Conservation (phyloP, 2,329 filamentous ascomycete genomes). For the Exophiala viscosa region DNA sequence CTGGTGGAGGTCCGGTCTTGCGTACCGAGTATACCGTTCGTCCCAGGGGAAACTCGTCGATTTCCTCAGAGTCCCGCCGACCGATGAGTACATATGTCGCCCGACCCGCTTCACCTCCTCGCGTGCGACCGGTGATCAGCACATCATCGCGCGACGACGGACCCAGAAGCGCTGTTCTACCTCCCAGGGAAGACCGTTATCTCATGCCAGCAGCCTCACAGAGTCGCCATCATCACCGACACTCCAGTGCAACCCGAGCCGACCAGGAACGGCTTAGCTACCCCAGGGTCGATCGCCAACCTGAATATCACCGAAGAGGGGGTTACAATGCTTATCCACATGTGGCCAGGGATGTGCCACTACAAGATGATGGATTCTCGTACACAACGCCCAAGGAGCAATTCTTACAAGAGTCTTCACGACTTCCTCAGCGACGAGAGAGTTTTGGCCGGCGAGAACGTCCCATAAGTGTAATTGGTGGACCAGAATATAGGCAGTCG, state of each 20-base stretch:
- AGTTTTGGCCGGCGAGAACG: constrained; percentile 31
- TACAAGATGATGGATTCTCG: constrained; percentile 36
- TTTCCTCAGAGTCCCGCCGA: constrained; percentile 20
- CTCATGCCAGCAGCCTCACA: constrained; percentile 22
- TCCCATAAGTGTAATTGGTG: constrained; percentile 25
- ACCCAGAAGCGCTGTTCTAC: constrained; percentile 18
- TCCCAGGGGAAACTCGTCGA: constrained; percentile 27
- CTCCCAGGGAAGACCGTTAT: constrained; percentile 22
- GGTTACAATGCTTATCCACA: constrained; percentile 21
- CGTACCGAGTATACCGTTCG: constrained; percentile 29
- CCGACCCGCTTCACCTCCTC: constrained; percentile 22
- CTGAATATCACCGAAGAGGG: constrained; percentile 24
- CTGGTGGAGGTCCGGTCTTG: constrained; percentile 19
- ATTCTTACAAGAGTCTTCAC: constrained; percentile 41
- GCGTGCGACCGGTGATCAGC: constrained; percentile 26
- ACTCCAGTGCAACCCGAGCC: constrained; percentile 25
- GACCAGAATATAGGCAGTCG: constrained; percentile 21
- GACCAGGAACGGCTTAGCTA: constrained; percentile 22
- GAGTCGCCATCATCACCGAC: constrained; percentile 23
- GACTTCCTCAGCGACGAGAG: constrained; percentile 30
- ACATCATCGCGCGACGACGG: constrained; percentile 20
- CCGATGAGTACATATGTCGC: constrained; percentile 24
- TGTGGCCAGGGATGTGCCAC: constrained; percentile 4
- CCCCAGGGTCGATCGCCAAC: constrained; percentile 11
- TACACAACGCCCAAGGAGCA: constrained; percentile 47